Percentiles rank a stretch among this genome's conserved stretches.
Evolutionary conservation across 805 yeast species (phyloP).

Genomic region (Metschnikowia sp.): DNA sequence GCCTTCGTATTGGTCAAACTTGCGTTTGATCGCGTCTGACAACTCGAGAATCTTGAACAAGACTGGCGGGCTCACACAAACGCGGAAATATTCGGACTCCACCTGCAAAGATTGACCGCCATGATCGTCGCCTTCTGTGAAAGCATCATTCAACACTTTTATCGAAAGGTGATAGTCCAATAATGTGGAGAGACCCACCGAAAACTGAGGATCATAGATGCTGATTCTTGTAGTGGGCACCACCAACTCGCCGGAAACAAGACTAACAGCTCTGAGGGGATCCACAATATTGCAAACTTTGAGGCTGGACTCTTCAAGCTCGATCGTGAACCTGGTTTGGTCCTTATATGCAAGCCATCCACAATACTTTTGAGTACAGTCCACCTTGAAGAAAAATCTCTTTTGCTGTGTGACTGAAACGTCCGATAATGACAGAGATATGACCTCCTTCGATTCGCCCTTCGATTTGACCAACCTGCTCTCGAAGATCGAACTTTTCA

Average conservation of each 20-base stretch:
- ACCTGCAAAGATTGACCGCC: conserved; percentile 49
- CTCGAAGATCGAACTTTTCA: conserved; percentile 3
- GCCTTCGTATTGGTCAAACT: conserved; percentile 2
- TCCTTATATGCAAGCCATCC: conserved; percentile 34
- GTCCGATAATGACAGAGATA: too few species aligned
- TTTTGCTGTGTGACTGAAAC: too few species aligned
- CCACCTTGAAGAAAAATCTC: conserved; percentile 21
- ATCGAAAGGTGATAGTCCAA: conserved; percentile 45
- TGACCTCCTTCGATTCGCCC: background rate
- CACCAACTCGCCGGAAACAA: conserved; percentile 36
- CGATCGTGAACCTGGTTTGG: conserved; percentile 32
- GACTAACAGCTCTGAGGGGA: conserved; percentile 7
- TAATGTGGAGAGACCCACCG: conserved; percentile 38
- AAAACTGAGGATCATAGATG: conserved; percentile 37
- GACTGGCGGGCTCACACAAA: conserved; percentile 54
- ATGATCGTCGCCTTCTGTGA: conserved; percentile 11
- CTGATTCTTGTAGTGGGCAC: conserved; percentile 43
- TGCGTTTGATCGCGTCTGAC: conserved; percentile 22
- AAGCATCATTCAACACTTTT: conserved; percentile 36
- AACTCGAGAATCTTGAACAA: conserved; percentile 38
- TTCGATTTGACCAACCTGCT: background rate
- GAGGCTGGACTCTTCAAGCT: conserved; percentile 29
- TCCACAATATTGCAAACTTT: conserved; percentile 21
- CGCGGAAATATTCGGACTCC: conserved; percentile 55
- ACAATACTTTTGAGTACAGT: conserved; percentile 31